phyloP scores from a whole-genome alignment of 2,329 filamentous ascomycete species.

The Monosporascus sp. region DNA sequence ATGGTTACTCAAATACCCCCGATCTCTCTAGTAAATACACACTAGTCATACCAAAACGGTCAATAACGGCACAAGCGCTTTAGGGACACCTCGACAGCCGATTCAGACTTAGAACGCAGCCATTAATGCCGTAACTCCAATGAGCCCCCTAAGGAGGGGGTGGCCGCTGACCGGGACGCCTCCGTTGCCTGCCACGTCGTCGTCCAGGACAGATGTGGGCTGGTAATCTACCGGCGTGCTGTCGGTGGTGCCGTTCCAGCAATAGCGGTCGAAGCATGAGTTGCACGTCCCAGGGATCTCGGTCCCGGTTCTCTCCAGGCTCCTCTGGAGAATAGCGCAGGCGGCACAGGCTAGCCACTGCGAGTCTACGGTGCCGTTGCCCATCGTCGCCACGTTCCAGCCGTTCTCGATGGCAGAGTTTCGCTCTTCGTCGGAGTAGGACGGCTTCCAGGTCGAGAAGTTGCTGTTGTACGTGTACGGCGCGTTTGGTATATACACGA shows the following conservation, averaged over 20 bases:
- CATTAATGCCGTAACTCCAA: too few species aligned
- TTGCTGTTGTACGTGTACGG: conserved; percentile 76
- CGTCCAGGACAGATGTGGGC: conserved; percentile 25
- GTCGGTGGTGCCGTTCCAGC: conserved; percentile 77
- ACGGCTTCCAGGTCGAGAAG: conserved; percentile 67
- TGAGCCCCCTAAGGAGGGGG: too few species aligned
- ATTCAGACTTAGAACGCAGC: too few species aligned
- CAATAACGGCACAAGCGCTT: too few species aligned
- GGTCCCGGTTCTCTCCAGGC: conserved; percentile 65
- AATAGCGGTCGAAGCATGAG: conserved; percentile 75
- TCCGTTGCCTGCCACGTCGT: too few species aligned
- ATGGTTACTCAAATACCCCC: too few species aligned
- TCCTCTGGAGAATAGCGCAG: conserved; percentile 78
- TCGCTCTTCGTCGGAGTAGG: conserved; percentile 60
- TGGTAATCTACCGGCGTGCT: conserved; percentile 31
- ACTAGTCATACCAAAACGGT: too few species aligned
- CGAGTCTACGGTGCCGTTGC: conserved; percentile 67
- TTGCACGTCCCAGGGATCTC: conserved; percentile 65
- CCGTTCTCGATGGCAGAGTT: conserved; percentile 82
- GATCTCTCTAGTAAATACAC: too few species aligned
- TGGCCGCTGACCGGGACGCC: too few species aligned
- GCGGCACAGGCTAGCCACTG: conserved; percentile 81
- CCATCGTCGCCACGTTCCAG: conserved; percentile 76
- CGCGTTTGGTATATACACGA: conserved; percentile 84
- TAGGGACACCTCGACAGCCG: too few species aligned